phyloP scores from a whole-genome alignment of 768 basidiomycete genomes.

The Macrolepiota dolichaula region DNA sequence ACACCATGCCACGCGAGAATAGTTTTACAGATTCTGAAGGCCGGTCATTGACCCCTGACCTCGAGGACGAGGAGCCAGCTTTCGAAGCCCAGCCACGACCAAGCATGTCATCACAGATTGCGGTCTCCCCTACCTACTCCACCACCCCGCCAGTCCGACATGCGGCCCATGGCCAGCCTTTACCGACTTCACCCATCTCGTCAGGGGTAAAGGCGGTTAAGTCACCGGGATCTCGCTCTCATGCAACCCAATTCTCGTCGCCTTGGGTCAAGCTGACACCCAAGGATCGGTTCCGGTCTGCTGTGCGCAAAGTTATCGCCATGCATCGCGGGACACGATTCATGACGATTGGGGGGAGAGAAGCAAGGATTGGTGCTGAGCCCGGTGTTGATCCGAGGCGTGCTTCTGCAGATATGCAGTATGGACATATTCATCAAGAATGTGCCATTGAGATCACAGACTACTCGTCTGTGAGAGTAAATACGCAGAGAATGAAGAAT shows the following conservation, averaged over 20 bases:
- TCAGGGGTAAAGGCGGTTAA: background rate
- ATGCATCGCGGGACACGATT: slow-evolving; percentile 52
- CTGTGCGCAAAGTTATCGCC: slow-evolving; percentile 60
- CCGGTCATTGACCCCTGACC: slow-evolving; percentile 64
- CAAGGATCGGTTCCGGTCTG: slow-evolving; percentile 47
- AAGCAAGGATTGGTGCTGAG: slow-evolving; percentile 50
- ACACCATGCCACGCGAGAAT: slow-evolving; percentile 62
- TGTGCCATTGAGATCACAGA: slow-evolving; percentile 68
- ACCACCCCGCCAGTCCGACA: background rate
- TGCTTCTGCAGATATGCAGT: slow-evolving; percentile 49
- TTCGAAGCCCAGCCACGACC: background rate
- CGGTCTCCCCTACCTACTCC: background rate
- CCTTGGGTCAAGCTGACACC: slow-evolving; percentile 30
- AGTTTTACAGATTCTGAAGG: slow-evolving; percentile 66
- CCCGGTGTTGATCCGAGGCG: slow-evolving; percentile 70
- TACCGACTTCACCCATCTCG: background rate
- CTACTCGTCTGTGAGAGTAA: slow-evolving; percentile 56
- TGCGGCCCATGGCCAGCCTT: background rate
- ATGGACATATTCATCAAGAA: slow-evolving; percentile 54
- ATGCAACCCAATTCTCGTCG: background rate
- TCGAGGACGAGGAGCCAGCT: slow-evolving; percentile 38
- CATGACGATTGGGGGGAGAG: slow-evolving; percentile 26
- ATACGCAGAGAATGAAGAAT: slow-evolving; percentile 56
- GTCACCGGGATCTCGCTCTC: background rate
- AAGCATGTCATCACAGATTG: background rate